Evolutionary conservation across 2,329 filamentous ascomycete species (phyloP), one percentile per base, ranked within the genome.

Genomic region (Alternaria triticina): DNA sequence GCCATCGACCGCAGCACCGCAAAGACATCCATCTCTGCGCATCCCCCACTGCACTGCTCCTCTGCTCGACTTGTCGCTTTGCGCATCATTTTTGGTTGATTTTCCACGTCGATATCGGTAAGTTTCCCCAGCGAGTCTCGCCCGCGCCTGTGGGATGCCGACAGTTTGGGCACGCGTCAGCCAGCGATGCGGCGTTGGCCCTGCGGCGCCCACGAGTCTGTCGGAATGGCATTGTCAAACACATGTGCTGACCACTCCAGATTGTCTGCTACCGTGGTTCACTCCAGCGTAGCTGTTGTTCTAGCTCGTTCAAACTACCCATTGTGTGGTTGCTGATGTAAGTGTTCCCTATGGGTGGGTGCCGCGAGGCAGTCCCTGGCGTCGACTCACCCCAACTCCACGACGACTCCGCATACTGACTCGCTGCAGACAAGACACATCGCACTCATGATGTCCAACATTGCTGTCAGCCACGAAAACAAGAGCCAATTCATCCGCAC

Each of bases 381-480:
- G 44, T n/a, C 30, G 44, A 25, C 62, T 61, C 55, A 55, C 50
- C 55, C 54, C 63, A 46, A 60, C 60, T 55, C 60, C 40, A 57
- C 60, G 47, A 57, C 64, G 60, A 65, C 58, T 65, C 62, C 55
- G 36, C 25, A 43, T 63, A 59, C 62, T 68, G 61, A 70, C 65
- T 59, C 56, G 64, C 45, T 54, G 25, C 60, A 69, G 65, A 44
- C 36, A 8, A 17, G 30, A 49, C 59, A 9, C 43, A 23, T 40
- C 36, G 56, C 65, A 64, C 62, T 51, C 59, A 66, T 46, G 54
- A 67, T 68, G 43, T 79, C 77, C 69, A 81, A 80, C 62, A 87
- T 88, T 74, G 79, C 81, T 44, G 82, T 86, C 67, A 79, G 82
- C 64, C 88, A 88, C 75, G 87, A 89, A 82, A 88, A 86, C 20